A percentile compares a stretch with the other conserved stretches of the same genome.
These are phyloP conservation scores for Arthrobotrys musiformis DNA, from an alignment of 2,329 filamentous ascomycete species.

Conservation along the genomic window DNA sequence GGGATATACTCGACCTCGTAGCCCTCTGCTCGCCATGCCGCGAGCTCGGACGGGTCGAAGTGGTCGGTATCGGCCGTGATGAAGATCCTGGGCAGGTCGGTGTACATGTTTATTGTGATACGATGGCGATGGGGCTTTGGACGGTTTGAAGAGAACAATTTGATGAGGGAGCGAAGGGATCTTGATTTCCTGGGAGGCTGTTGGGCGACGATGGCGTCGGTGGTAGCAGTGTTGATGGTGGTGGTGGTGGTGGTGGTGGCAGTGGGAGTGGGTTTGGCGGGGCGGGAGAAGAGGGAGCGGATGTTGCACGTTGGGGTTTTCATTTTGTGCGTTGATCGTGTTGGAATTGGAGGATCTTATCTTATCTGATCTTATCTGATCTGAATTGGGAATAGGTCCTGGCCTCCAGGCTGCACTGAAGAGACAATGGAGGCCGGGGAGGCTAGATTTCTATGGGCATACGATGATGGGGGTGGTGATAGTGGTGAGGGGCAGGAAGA, in stretches of 20 bases:
- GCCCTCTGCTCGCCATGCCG: conserved; percentile 71
- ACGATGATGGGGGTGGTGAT: background rate
- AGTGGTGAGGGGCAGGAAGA: background rate
- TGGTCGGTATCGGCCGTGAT: conserved; percentile 68
- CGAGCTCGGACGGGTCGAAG: conserved; percentile 69
- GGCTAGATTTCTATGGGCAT: background rate
- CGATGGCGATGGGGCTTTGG: conserved; percentile 5
- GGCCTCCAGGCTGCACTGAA: background rate
- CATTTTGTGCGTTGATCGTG: conserved; percentile 46
- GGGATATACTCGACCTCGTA: conserved; percentile 71
- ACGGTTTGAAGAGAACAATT: background rate
- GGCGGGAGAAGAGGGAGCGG: conserved; percentile 22
- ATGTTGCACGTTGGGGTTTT: background rate
- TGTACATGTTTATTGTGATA: conserved; percentile 26
- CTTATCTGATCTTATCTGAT: conserved; percentile 4
- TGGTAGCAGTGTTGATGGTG: background rate
- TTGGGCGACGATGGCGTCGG: background rate
- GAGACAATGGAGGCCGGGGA: background rate
- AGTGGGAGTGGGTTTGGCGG: background rate
- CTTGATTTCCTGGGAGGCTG: background rate
- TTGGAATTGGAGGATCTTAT: conserved; percentile 41
- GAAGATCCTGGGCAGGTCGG: conserved; percentile 61
- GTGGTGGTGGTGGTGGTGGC: background rate
- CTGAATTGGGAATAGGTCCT: no score
- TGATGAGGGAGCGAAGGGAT: background rate